phyloP scores from a whole-genome alignment of 805 yeast species.

The Ogataea pini region DNA sequence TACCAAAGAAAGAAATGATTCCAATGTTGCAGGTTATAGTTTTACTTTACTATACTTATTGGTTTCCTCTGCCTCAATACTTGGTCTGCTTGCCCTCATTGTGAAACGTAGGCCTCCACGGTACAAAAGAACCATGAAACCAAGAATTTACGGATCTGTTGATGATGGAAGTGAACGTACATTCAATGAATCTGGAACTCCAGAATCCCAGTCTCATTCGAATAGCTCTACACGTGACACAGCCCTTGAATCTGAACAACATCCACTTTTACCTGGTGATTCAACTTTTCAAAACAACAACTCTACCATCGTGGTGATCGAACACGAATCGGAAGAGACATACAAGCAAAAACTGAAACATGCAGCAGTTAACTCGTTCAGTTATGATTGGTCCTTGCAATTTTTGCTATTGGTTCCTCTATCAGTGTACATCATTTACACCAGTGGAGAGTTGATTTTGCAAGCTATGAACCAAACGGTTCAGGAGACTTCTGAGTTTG shows the following conservation, averaged over 20 bases:
- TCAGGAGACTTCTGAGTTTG: constrained; percentile 59
- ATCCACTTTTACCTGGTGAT: constrained; percentile 21
- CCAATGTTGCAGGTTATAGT: constrained; percentile 56
- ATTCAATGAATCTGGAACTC: constrained; percentile 2
- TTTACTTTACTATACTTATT: constrained; percentile 47
- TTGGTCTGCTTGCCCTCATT: constrained; percentile 55
- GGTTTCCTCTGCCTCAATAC: constrained; percentile 46
- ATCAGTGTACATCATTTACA: constrained; percentile 53
- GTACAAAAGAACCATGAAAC: constrained; percentile 21
- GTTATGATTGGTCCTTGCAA: constrained; percentile 83
- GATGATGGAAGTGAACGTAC: constrained; percentile 14
- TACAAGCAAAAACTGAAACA: constrained; percentile 29
- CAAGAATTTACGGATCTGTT: constrained; percentile 26
- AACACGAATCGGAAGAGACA: constrained; percentile 30
- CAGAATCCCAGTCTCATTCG: constrained; percentile 10
- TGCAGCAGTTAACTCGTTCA: constrained; percentile 44
- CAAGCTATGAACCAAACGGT: constrained; percentile 70
- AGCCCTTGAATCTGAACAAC: constrained; percentile 25
- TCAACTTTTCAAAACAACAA: constrained; percentile 7
- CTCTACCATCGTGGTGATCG: constrained; percentile 25
- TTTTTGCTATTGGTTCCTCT: constrained; percentile 68
- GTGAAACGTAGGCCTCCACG: constrained; percentile 31
- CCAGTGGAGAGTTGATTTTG: constrained; percentile 54
- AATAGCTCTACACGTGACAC: constrained; percentile 23
- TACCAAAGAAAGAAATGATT: constrained; percentile 45